Evolutionary conservation across 108 stramenopile species (phyloP), one percentile per base, ranked within the genome.

Genomic region (Cyclostephanos tholiformis): DNA sequence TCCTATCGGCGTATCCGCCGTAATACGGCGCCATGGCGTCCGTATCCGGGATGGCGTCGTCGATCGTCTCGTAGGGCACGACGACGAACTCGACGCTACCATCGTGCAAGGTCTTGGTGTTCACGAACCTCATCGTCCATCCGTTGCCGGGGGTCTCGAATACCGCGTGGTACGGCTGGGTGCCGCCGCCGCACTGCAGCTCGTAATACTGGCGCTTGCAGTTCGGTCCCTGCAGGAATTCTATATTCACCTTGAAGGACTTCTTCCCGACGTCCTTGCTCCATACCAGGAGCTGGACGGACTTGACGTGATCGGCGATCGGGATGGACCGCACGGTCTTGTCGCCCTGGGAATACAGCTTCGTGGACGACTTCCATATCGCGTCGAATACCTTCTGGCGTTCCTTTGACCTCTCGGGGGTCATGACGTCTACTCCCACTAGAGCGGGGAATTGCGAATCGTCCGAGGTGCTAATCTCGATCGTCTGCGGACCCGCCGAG

Each of bases 141-240:
- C 87, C 87, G 50, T 74, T 81, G 8, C 87, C 87, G 11, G 85
- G 87, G 11, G 85, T 88, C 30, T 85, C 76, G 60, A 85, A 75
- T 25, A 88, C 80, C 17, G 69, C 79, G 52, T 88, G 87, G 67
- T 88, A 88, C 1, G 87, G 87, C 70, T 88, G 87, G 23, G 75
- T 77, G 44, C 85, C 84, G 41, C 87, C 87, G 43, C 87, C 87
- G 61, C 83, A 85, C 48, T 88, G 85, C 22, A 88, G 76, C 46
- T 81, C 73, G 46, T 81, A 84, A 30, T 76, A 71, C 68, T 88
- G 87, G 20, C 80, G 67, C 49, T 72, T 75, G 60, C 69, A 70
- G 63, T 88, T 88, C 9, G 87, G 87, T 19, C 85, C 87, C 72
- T 88, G 85, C 66, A 88, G 58, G 63, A 88, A 72, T 74, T 88